Evolutionary conservation across 306 rosid genomes (phyloP), one percentile per base, ranked within the genome.

Genomic region (Castanea crenata): DNA sequence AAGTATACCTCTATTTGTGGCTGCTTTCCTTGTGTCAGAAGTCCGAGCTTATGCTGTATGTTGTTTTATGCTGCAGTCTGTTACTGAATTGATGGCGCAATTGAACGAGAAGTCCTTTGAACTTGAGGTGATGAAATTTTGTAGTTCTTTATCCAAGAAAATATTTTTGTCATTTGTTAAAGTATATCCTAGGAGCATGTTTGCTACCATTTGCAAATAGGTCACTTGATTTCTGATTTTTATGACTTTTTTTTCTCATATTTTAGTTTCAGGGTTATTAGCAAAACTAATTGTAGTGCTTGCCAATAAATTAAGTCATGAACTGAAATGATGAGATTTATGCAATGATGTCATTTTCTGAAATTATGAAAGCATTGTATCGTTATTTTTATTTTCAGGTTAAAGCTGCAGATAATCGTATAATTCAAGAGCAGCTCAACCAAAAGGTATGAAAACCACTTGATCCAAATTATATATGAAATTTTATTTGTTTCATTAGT

Each of bases 91-190:
- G 86, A 85, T 89, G 86, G 80, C 78, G 32, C 98, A 90, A 83
- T 82, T 95, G 89, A 92, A 90, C 74, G 97, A 95, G 91, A 95
- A 89, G 86, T 90, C 99, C 73, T 95, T 95, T 69, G 99, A 95
- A 78, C 98, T 92, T 52, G 99, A 95, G 99, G 99, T 95, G 80
- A 91, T 74, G 51, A 34, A 34, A 29, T 84, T 64, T 67, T 84
- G 57, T 84, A 70, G 80, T 41, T 63, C 41, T 81, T 73, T 70
- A 71, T 81, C 44, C 54, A 55, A 59, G 3, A 29, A 65, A 67
- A 19, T 59, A 70, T 80, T 62, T 78, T 64, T 57, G 20, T 69
- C 51, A 64, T 73, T 73, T 41, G 56, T 76, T 76, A 58, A 79
- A 58, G 65, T 59, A 69, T 71, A 75, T 79, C 65, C 76, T 32